Conservation (phyloP, 2,329 filamentous ascomycete species). For the Cercospora citrullina region DNA sequence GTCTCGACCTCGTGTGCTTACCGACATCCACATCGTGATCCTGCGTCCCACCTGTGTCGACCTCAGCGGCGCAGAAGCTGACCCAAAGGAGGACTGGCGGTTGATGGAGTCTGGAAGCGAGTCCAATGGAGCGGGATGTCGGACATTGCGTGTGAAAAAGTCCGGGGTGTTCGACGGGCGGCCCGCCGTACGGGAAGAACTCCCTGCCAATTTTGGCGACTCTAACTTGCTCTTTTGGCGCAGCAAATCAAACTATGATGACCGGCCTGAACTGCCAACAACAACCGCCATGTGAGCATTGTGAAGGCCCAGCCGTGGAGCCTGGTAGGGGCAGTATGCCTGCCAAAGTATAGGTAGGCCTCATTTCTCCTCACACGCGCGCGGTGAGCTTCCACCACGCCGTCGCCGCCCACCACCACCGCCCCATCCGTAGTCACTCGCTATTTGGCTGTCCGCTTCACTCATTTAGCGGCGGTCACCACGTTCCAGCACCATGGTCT, state of each 20-base stretch:
- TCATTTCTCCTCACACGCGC: conserved; percentile 14
- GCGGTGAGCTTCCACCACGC: conserved; percentile 5
- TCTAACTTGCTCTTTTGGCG: conserved; percentile 1
- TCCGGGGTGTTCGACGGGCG: background rate
- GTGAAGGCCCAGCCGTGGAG: conserved; percentile 3
- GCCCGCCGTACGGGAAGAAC: background rate
- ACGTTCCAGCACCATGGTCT: conserved; percentile 25
- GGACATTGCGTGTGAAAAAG: conserved; percentile 6
- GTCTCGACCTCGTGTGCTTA: background rate
- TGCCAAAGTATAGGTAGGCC: conserved; percentile 18
- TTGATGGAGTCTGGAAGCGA: conserved; percentile 1
- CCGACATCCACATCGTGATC: background rate
- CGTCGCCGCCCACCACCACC: conserved; percentile 13
- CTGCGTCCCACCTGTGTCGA: background rate
- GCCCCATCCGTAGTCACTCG: conserved; percentile 20
- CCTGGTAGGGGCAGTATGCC: conserved; percentile 17
- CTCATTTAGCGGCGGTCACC: conserved; percentile 31
- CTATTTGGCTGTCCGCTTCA: conserved; percentile 29
- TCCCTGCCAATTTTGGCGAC: conserved; percentile 9
- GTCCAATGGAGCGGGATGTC: conserved; percentile 10
- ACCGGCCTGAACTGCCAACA: conserved; percentile 12
- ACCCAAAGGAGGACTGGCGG: background rate
- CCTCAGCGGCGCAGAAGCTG: background rate
- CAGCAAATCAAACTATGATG: conserved; percentile 20
- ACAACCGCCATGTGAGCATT: conserved; percentile 8